These are phyloP conservation scores for Leavenworthia alabamica DNA, from an alignment of 345 rosid species.

Conservation along the genomic window DNA sequence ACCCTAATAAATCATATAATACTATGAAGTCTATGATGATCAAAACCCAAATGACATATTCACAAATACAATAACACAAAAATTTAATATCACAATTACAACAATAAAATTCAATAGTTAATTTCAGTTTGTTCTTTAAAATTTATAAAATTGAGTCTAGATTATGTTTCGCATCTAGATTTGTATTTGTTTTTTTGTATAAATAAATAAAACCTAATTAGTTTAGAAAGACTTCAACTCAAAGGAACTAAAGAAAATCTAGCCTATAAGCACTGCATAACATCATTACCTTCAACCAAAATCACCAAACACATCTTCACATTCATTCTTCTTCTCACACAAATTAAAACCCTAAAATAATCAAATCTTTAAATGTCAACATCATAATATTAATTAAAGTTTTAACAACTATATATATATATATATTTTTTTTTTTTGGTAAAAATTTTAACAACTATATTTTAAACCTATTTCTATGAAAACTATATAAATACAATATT, in stretches of 20 bases:
- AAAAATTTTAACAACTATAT: too few species aligned
- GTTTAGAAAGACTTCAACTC: constrained; percentile 28
- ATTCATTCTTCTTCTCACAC: background rate
- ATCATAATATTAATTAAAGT: too few species aligned
- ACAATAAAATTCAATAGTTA: background rate
- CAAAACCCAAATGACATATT: background rate
- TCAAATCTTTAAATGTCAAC: background rate
- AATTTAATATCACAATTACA: too few species aligned
- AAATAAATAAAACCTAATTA: constrained; percentile 9
- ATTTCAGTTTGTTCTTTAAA: background rate
- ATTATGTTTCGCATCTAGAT: background rate
- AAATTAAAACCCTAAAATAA: background rate
- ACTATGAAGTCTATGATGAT: background rate
- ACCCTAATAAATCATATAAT: background rate
- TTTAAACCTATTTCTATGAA: too few species aligned
- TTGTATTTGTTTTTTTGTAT: too few species aligned
- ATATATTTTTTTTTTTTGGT: too few species aligned
- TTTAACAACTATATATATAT: too few species aligned
- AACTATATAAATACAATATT: too few species aligned
- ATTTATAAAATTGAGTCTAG: background rate
- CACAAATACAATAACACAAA: too few species aligned
- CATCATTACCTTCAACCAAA: constrained; percentile 28
- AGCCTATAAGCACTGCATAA: too few species aligned
- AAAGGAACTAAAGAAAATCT: constrained; percentile 26
- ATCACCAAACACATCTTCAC: constrained; percentile 22